Percentiles rank a stretch among this genome's conserved stretches.
These are phyloP conservation scores for Fragaria nilgerrensis DNA, from an alignment of 306 rosid genomes.

Conservation along the genomic window DNA sequence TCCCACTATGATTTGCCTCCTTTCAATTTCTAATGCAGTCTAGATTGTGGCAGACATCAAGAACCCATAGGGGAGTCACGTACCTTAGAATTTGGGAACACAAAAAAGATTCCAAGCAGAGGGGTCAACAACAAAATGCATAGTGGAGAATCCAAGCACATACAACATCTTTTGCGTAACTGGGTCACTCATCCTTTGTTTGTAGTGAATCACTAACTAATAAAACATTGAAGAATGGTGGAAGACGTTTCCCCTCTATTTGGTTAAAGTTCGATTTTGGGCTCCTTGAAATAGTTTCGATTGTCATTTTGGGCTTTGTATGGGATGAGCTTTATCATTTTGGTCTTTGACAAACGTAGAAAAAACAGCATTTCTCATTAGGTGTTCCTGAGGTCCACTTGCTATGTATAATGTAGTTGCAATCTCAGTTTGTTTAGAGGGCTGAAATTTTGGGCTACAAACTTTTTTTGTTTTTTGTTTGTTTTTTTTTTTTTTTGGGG, in stretches of 20 bases:
- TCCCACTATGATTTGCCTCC: conserved; percentile 57
- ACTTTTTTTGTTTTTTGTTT: no score
- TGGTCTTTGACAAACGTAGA: background rate
- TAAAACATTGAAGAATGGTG: background rate
- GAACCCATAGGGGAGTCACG: conserved; percentile 24
- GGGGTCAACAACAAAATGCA: conserved; percentile 28
- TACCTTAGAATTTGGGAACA: conserved; percentile 25
- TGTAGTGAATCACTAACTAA: background rate
- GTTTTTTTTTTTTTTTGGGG: no score
- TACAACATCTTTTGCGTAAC: background rate
- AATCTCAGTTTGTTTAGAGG: no score
- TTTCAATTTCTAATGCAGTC: conserved; percentile 34
- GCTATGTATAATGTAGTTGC: no score
- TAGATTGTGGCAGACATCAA: conserved; percentile 59
- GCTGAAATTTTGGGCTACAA: no score
- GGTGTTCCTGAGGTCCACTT: background rate
- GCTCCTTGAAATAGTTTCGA: background rate
- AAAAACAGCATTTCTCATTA: background rate
- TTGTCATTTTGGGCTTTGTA: background rate
- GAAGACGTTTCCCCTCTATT: background rate
- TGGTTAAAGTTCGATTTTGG: background rate
- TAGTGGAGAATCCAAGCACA: conserved; percentile 11
- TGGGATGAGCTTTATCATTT: background rate
- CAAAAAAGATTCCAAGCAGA: conserved; percentile 25
- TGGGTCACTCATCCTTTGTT: background rate